A percentile compares a stretch with the other conserved stretches of the same genome.
Evolutionary conservation across 257 asterid species (phyloP).

Genomic region (Solanum arcanum): DNA sequence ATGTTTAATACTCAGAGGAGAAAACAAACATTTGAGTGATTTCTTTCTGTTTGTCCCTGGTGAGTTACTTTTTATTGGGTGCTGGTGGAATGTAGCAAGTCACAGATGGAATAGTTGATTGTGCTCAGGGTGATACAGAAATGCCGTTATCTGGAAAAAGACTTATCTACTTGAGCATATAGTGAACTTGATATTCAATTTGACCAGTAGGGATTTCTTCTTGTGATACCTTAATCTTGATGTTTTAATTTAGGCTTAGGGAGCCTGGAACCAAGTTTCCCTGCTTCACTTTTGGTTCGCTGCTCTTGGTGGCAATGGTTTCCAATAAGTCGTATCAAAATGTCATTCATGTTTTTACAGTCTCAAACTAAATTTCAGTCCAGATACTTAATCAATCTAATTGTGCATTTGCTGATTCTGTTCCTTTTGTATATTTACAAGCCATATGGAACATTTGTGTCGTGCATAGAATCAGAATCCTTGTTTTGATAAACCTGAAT

Average conservation of each 20-base stretch:
- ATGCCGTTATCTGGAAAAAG: not conserved
- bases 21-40: not conserved
- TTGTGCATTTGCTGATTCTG: not conserved
- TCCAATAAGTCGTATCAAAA: slow-evolving; percentile 7
- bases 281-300: slow-evolving; percentile 21
- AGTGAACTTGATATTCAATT: not conserved
- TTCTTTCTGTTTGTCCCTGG: not conserved
- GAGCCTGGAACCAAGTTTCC: not conserved
- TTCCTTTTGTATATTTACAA: not conserved
- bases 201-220: not conserved
- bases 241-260: not conserved
- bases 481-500: slow-evolving; percentile 16
- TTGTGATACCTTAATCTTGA: not conserved
- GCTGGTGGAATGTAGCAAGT: not conserved
- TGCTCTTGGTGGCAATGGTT: slow-evolving; percentile 4
- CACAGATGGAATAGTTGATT: not conserved
- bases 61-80: not conserved
- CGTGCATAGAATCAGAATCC: slow-evolving; percentile 2
- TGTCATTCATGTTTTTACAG: slow-evolving; percentile 7
- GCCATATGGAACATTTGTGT: slow-evolving; percentile 6
- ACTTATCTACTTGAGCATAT: not conserved
- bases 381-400: not conserved
- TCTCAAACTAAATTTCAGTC: slow-evolving; percentile 3
- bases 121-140: not conserved
- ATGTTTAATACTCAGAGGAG: not conserved